phyloP scores from a whole-genome alignment of 108 stramenopile species.

The Skeletonema marinoi region DNA sequence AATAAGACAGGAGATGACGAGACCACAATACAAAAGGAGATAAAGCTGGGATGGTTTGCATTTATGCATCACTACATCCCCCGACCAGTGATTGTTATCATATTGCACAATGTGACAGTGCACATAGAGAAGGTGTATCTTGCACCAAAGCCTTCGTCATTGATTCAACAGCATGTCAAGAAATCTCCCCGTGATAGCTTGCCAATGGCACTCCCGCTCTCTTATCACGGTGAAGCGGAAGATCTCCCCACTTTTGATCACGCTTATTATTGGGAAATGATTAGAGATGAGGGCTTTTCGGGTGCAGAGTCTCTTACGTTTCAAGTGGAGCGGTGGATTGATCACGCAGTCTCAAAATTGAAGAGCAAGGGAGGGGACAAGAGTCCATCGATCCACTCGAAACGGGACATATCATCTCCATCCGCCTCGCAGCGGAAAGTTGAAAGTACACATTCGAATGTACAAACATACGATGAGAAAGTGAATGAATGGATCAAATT shows the following conservation, averaged over 20 bases:
- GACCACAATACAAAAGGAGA: background rate
- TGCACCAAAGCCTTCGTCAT: slow-evolving; percentile 34
- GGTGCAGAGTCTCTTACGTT: slow-evolving; percentile 28
- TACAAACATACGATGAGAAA: slow-evolving; percentile 31
- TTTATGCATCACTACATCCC: background rate
- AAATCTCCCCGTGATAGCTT: slow-evolving; percentile 20
- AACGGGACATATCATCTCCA: background rate
- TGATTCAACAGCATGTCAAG: background rate
- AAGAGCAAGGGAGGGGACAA: background rate
- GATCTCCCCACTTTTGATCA: slow-evolving; percentile 35
- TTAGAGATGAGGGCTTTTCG: slow-evolving; percentile 27
- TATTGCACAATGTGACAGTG: slow-evolving; percentile 25
- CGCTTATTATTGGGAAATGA: slow-evolving; percentile 15
- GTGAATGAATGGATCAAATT: slow-evolving; percentile 21
- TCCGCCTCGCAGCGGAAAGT: background rate
- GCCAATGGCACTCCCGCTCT: background rate
- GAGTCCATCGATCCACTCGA: background rate
- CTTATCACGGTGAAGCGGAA: background rate
- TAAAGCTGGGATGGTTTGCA: background rate
- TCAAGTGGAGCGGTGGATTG: slow-evolving; percentile 44
- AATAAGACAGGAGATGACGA: slow-evolving; percentile 1
- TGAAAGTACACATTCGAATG: background rate
- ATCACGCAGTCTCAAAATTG: slow-evolving; percentile 13
- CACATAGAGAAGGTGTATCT: slow-evolving; percentile 41
- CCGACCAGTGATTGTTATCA: slow-evolving; percentile 29